phyloP scores from a whole-genome alignment of 805 yeast genomes.

The Saturnispora ahearnii region DNA sequence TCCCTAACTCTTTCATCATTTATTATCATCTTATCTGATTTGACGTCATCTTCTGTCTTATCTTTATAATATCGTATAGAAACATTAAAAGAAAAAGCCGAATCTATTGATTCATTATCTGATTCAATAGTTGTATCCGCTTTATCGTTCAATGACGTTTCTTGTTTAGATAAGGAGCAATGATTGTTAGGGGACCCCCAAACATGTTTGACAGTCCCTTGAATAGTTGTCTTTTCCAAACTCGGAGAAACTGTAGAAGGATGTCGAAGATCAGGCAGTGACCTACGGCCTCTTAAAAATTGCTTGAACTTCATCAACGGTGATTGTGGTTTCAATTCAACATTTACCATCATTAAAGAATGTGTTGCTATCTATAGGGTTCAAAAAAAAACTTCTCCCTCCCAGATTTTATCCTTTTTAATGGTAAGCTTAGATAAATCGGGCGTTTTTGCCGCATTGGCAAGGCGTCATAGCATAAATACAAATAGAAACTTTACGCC shows the following conservation, averaged over 20 bases:
- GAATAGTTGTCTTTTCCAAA: constrained; percentile 18
- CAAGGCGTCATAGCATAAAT: too few species aligned
- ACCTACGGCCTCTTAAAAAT: constrained; percentile 3
- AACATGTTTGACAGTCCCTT: constrained; percentile 25
- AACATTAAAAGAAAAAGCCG: constrained; percentile 6
- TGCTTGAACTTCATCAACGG: constrained; percentile 8
- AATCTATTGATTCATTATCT: background rate
- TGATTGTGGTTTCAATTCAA: constrained; percentile 4
- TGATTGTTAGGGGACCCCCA: constrained; percentile 16
- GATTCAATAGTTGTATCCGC: background rate
- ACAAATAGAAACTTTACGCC: too few species aligned
- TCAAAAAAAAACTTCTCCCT: background rate
- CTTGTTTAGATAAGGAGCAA: constrained; percentile 3
- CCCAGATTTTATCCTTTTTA: background rate
- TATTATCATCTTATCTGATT: background rate
- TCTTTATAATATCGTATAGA: constrained; percentile 7
- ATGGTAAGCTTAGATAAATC: background rate
- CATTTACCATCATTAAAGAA: background rate
- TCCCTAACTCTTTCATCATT: constrained; percentile 3
- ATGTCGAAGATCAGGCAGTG: constrained; percentile 6
- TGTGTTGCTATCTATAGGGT: background rate
- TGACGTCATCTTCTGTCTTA: background rate
- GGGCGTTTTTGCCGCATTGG: background rate
- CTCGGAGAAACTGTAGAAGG: background rate
- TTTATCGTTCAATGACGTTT: constrained; percentile 4